Evolutionary conservation across 495 filamentous ascomycete genomes (phyloP), one percentile per base, ranked within the genome.

Genomic region (Hypoxylon fuscum): DNA sequence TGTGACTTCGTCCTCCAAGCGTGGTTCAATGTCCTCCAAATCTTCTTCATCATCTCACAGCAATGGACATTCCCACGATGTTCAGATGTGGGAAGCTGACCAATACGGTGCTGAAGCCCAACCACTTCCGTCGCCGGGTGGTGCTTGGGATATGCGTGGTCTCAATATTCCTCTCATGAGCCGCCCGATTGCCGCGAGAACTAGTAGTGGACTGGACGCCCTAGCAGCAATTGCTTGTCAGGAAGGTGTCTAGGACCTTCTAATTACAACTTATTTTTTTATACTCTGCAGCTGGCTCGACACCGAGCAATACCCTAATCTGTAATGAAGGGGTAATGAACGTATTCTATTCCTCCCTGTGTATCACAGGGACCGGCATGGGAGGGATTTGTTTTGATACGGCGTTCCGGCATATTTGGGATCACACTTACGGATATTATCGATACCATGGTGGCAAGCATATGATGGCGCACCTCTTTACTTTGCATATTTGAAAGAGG

Each of bases 131-230:
- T 74, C 74, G 20, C 71, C 74, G 8, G 70, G 66, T 15, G 70
- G 72, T 32, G 68, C 68, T 27, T 79, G 75, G 75, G 78, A 79
- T 35, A 74, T 79, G 76, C 68, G 76, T 14, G 69, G 71, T 8
- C 71, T 80, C n/a, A 73, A 74, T 51, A 18, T 69, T 9, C 75
- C 77, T 38, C 59, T 78, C 0, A 68, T 74, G 63, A 64, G 66
- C 23, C 76, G 76, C 7, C 75, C 77, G 3, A 65, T 53, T 17
- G 69, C 66, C 0, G 57, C 52, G 1, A 60, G 69, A 32, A 72
- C 71, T 15, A 78, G 74, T 44, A 74, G 69, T 44, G 76, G 75
- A 23, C 65, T 80, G 27, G 77, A 80, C 29, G 70, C 76, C 4
- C 67, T 80, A 12, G 77, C 75, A 57, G 77, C 74, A 20, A 71